Evolutionary conservation across 2,329 filamentous ascomycete species (phyloP).

Genomic region (Xylariaceae sp.): DNA sequence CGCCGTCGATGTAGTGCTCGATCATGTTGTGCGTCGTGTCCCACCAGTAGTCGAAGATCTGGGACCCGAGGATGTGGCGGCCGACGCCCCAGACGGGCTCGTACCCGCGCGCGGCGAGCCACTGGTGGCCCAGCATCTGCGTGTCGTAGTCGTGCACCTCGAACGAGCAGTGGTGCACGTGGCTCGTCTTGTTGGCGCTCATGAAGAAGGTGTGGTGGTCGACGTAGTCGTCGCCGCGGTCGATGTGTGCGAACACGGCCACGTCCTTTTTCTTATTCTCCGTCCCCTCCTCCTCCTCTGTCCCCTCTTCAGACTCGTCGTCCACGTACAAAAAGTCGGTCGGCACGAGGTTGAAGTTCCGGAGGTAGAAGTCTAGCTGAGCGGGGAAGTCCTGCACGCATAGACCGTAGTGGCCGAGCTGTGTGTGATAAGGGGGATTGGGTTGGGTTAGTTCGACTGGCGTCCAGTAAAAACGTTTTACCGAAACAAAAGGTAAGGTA

Average conservation of each 20-base stretch:
- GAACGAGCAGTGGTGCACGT: slow-evolving; percentile 15
- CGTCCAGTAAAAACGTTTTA: no score
- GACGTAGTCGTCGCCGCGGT: slow-evolving; percentile 14
- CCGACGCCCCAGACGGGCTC: slow-evolving; percentile 15
- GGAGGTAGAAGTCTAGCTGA: slow-evolving; percentile 13
- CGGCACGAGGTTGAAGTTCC: slow-evolving; percentile 15
- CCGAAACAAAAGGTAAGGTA: no score
- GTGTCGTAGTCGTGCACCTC: slow-evolving; percentile 16
- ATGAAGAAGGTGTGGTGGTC: slow-evolving; percentile 17
- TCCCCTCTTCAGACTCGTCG: no score
- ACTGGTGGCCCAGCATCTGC: slow-evolving; percentile 16
- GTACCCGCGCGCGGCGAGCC: slow-evolving; percentile 10
- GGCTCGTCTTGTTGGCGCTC: slow-evolving; percentile 13
- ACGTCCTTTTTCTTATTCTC: slow-evolving; percentile 11
- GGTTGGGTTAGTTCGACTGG: no score
- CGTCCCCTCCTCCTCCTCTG: no score
- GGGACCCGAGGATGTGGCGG: slow-evolving; percentile 14
- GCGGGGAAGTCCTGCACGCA: slow-evolving; percentile 13
- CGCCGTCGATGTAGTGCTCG: slow-evolving; percentile 16
- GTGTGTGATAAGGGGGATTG: no score
- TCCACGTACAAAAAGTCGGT: slow-evolving; percentile 16
- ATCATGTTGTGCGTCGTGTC: slow-evolving; percentile 14
- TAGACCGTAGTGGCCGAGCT: slow-evolving; percentile 15
- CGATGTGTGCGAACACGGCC: slow-evolving; percentile 14
- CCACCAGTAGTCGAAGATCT: slow-evolving; percentile 18